Conservation (phyloP, 2,329 filamentous ascomycete species). For the Ceratocystis alfenasii region DNA sequence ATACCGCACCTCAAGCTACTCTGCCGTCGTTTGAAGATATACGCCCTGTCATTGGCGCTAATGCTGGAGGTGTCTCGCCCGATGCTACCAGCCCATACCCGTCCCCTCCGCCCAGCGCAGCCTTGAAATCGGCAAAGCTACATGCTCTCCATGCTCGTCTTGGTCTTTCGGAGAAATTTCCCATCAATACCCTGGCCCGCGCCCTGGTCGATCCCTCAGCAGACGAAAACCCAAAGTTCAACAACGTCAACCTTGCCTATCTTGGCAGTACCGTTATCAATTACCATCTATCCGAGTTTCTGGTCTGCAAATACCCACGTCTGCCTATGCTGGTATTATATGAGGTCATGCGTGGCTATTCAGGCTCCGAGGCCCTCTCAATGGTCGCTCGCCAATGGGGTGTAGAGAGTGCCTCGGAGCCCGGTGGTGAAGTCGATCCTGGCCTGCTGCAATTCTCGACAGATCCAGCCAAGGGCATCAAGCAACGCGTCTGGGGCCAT, state of each 20-base stretch:
- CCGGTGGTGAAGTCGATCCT: conserved; percentile 82
- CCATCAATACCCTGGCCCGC: conserved; percentile 73
- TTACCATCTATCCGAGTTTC: conserved; percentile 79
- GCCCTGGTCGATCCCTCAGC: conserved; percentile 77
- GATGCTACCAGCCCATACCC: conserved; percentile 39
- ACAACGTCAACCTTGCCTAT: conserved; percentile 73
- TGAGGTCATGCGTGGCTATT: conserved; percentile 72
- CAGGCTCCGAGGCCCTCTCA: conserved; percentile 61
- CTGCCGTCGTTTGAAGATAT: conserved; percentile 20
- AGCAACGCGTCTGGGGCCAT: conserved; percentile 39
- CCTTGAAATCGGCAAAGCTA: conserved; percentile 70
- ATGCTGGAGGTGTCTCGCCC: conserved; percentile 29
- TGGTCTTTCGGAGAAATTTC: conserved; percentile 66
- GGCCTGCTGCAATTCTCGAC: conserved; percentile 71
- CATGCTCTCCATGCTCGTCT: conserved; percentile 85
- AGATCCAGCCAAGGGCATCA: conserved; percentile 35
- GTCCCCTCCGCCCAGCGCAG: conserved; percentile 57
- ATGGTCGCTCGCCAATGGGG: conserved; percentile 78
- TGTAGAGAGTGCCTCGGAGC: conserved; percentile 73
- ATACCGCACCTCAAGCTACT: conserved; percentile 15
- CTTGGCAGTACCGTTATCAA: conserved; percentile 73
- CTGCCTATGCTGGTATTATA: conserved; percentile 81
- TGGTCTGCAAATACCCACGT: conserved; percentile 80
- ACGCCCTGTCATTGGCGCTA: conserved; percentile 25
- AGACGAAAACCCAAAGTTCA: conserved; percentile 67